Base-by-base conservation (phyloP, 2,329 filamentous ascomycete genomes). In the Paraconiothyrium sp. region DNA sequence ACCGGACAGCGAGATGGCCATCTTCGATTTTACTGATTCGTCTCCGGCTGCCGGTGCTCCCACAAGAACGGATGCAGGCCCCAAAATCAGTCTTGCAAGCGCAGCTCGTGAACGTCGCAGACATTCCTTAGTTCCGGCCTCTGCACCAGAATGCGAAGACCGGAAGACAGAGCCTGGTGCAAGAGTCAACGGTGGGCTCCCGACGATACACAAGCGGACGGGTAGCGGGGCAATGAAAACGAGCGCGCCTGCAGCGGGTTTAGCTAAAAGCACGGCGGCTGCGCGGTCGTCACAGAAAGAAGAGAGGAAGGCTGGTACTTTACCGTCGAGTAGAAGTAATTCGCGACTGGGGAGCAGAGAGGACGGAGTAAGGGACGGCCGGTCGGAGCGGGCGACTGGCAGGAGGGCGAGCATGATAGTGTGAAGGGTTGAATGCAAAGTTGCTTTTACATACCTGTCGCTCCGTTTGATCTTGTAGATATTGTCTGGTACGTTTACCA, bases 371-470 rank as follows among this genome's bases (percentile, higher is more conserved):
- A 66, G 66, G 48, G 66, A 69, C 49, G 54, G 75, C 20, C 69
- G 74, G 54, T 71, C 69, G 6, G 78, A 80, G 50, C 69, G 79
- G 50, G 76, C 76, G 30, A 77, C 79, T n/a, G 76, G 74, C 65
- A 67, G 79, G 51, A 70, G 79, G 62, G 77, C 79, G 68, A 81
- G 79, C 65, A 81, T 80, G 79, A 74, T 81, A 76, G 60, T 81
- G 49, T 80, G 66, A 72, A 14, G 60, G 11, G 61, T 61, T 56
- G 49, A 51, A 22, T 37, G 27, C 48, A n/a, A 49, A 24, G 8
- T 8, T 46, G 43, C 20, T 46, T 46, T 46, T 46, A 20, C 20
- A 46, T 46, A 46, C 20, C 20, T 24, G 20, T 20, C 20, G 43
- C 20, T 20, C 10, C 24, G 43, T 11, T 22, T 46, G 20, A 46